Conservation (phyloP, 2,329 filamentous ascomycete species). For the Colletotrichum musicola region DNA sequence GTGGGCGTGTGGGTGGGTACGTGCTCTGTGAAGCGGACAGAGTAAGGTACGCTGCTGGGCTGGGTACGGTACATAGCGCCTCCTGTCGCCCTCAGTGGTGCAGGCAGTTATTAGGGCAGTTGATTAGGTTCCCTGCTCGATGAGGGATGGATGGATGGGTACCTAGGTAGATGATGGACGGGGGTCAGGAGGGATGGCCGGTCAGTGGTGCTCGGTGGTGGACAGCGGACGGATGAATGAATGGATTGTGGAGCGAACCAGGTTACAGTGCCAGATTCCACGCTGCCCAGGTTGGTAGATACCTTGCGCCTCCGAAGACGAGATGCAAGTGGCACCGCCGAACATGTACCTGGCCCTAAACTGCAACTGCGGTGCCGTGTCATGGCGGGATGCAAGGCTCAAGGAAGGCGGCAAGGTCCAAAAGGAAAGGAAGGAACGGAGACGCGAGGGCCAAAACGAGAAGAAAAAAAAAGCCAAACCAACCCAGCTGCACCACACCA, state of each 20-base stretch:
- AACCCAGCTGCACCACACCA: background rate
- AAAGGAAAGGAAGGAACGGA: background rate
- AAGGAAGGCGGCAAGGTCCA: conserved; percentile 5
- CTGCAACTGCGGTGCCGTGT: conserved; percentile 19
- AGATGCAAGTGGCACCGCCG: background rate
- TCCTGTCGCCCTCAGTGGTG: no score
- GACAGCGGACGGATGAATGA: conserved; percentile 5
- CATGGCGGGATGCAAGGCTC: conserved; percentile 36
- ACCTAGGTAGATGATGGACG: background rate
- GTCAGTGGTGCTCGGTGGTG: conserved; percentile 3
- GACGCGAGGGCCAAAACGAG: background rate
- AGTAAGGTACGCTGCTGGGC: no score
- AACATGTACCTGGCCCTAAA: conserved; percentile 5
- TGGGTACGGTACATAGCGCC: no score
- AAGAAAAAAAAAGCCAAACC: no score
- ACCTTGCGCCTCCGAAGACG: conserved; percentile 10
- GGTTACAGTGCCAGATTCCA: conserved; percentile 29
- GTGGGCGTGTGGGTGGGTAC: no score
- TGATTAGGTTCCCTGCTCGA: conserved; percentile 14
- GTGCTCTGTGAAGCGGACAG: no score
- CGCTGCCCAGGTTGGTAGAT: background rate
- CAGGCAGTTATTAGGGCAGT: conserved; percentile 3
- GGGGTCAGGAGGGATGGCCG: conserved; percentile 12
- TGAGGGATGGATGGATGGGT: background rate
- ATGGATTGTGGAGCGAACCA: conserved; percentile 29